These are phyloP conservation scores for Sporothrix curviconia DNA, from an alignment of 2,329 filamentous ascomycete genomes.

Conservation along the genomic window DNA sequence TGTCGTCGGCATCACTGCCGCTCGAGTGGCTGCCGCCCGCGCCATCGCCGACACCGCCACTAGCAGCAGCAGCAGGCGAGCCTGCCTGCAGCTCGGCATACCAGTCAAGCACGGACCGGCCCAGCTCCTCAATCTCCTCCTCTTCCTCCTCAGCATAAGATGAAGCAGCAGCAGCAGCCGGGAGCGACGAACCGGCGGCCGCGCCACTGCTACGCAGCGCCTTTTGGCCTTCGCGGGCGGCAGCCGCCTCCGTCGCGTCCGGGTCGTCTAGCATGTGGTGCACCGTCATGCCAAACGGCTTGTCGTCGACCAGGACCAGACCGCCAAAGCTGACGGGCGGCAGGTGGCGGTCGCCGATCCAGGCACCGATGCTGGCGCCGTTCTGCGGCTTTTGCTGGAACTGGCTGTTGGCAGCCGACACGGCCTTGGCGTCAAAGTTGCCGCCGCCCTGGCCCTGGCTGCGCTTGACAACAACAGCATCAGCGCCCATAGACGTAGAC, in stretches of 20 bases:
- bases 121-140: slow-evolving; percentile 25
- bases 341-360: slow-evolving; percentile 75
- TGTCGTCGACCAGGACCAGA: slow-evolving; percentile 74
- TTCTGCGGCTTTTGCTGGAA: slow-evolving; percentile 75
- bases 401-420: slow-evolving; percentile 57
- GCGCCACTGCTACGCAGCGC: slow-evolving; percentile 22
- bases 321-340: slow-evolving; percentile 90
- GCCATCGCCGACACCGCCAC: no score
- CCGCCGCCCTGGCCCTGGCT: no score
- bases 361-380: slow-evolving; percentile 89
- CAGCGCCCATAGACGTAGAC: neutral
- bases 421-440: slow-evolving; percentile 25
- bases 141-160: slow-evolving; percentile 21
- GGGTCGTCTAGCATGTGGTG: slow-evolving; percentile 88
- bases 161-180: no score
- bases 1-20: neutral
- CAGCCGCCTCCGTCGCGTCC: slow-evolving; percentile 30
- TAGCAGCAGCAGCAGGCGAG: no score
- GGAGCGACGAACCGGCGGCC: slow-evolving; percentile 20
- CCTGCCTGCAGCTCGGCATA: slow-evolving; percentile 33
- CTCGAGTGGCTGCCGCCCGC: slow-evolving; percentile 37
- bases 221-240: slow-evolving; percentile 13
- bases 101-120: slow-evolving; percentile 35
- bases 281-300: slow-evolving; percentile 88
- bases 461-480: neutral